A percentile compares a stretch with the other conserved stretches of the same genome.
Conservation (phyloP, 2,329 filamentous ascomycete genomes). For the Aspergillus chevalieri region DNA sequence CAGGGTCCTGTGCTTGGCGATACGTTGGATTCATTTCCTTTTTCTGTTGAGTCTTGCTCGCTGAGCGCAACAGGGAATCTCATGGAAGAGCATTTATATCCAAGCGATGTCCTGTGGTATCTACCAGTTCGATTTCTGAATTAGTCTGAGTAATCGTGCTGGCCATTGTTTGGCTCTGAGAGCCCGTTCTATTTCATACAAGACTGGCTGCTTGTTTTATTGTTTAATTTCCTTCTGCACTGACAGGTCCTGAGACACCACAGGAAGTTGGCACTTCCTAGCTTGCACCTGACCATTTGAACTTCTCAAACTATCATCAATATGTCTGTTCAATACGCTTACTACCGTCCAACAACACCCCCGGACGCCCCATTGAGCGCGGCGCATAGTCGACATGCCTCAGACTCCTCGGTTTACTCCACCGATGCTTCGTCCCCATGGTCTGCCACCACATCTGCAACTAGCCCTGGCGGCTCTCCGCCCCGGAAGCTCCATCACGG, state of each 20-base stretch:
- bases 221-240: slow-evolving; percentile 12
- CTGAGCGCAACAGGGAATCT: slow-evolving; percentile 9
- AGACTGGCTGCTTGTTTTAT: background rate
- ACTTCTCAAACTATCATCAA: slow-evolving; percentile 10
- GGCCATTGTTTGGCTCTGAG: background rate
- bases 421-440: slow-evolving; percentile 60
- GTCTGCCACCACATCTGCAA: slow-evolving; percentile 61
- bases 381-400: slow-evolving; percentile 56
- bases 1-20: slow-evolving; percentile 20
- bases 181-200: background rate
- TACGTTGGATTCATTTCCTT: slow-evolving; percentile 18
- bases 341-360: slow-evolving; percentile 41
- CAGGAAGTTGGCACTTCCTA: slow-evolving; percentile 22
- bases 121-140: background rate
- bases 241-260: slow-evolving; percentile 9
- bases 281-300: background rate
- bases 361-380: slow-evolving; percentile 31
- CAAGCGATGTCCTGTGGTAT: slow-evolving; percentile 23
- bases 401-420: slow-evolving; percentile 60
- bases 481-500: slow-evolving; percentile 64
- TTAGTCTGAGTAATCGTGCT: background rate
- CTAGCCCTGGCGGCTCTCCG: slow-evolving; percentile 63
- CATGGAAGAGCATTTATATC: slow-evolving; percentile 33
- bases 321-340: slow-evolving; percentile 39
- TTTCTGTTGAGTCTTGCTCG: slow-evolving; percentile 13